phyloP scores from a whole-genome alignment of 2,329 filamentous ascomycete genomes.

The Scedosporium apiospermum region DNA sequence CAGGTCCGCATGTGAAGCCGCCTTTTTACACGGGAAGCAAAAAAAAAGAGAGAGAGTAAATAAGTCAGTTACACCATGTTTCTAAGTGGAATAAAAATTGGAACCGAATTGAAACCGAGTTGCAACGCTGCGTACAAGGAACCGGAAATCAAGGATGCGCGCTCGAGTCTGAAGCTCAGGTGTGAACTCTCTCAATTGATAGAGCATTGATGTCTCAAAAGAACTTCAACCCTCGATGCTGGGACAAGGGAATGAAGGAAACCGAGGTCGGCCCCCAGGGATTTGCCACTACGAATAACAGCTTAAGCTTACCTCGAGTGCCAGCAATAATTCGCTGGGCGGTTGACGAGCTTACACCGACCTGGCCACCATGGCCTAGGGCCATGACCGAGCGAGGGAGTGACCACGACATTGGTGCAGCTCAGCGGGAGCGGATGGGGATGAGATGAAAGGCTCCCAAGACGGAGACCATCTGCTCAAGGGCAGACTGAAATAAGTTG shows the following conservation, averaged over 20 bases:
- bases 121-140: neutral
- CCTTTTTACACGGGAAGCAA: neutral
- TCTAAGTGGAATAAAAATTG: neutral
- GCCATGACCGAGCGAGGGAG: slow-evolving; percentile 5
- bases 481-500: neutral
- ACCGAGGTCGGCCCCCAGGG: neutral
- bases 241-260: neutral
- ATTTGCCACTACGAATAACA: neutral
- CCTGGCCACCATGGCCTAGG: slow-evolving; percentile 3
- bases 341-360: slow-evolving; percentile 4
- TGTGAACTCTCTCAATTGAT: neutral
- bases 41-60: neutral
- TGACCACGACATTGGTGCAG: neutral
- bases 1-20: neutral
- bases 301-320: slow-evolving; percentile 4
- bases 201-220: too few species aligned
- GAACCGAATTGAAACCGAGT: neutral
- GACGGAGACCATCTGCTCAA: neutral
- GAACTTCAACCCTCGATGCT: too few species aligned
- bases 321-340: slow-evolving; percentile 1
- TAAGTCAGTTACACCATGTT: neutral
- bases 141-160: neutral
- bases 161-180: neutral
- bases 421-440: neutral
- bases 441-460: neutral